Base-by-base conservation (phyloP, 257 asterid genomes). In the Solanum pennellii region DNA sequence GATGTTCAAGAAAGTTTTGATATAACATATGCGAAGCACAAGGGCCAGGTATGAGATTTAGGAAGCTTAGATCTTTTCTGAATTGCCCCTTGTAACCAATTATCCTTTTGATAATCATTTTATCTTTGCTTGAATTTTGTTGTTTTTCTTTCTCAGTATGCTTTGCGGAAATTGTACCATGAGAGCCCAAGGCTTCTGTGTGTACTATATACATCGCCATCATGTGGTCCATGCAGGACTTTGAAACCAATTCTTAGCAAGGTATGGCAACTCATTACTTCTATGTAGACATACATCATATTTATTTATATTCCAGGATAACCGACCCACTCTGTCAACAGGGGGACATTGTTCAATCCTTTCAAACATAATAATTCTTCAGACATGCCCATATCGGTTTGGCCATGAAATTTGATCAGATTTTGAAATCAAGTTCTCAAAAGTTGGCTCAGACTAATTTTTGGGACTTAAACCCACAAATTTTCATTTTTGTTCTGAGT, bases 171-270 rank as follows among this genome's bases (percentile, higher is more conserved):
- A 90, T 91, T 95, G 93, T 97, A 97, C 87, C 99, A 97, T 90
- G 98, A 94, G 90, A 97, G 99, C 91, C 94, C 98, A 23, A 91
- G 99, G 88, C 91, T 97, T 42, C 44, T 97, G 39, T 94, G 97
- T 66, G 98, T 97, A 45, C 92, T 97, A 39, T 97, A 97, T 89
- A 95, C 99, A 3, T 39, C 99, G 14, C 99, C 99, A 3, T 93
- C 99, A 60, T 97, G 99, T 79, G 99, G 99, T 82, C 99, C 99
- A 76, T 97, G 99, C 86, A 91, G 99, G 89, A 97, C 99, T 39
- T 89, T 97, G 97, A 97, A 97, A 92, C 99, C 99, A 60, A 97
- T 97, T 87, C 98, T 97, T 76, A 89, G 95, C 94, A 97, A 97
- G 99, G 99, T 96, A 94, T 74, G 41, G 33, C 25, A 33, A 25